phyloP scores from a whole-genome alignment of 2,329 filamentous ascomycete species.

The Trichoderma sp. region DNA sequence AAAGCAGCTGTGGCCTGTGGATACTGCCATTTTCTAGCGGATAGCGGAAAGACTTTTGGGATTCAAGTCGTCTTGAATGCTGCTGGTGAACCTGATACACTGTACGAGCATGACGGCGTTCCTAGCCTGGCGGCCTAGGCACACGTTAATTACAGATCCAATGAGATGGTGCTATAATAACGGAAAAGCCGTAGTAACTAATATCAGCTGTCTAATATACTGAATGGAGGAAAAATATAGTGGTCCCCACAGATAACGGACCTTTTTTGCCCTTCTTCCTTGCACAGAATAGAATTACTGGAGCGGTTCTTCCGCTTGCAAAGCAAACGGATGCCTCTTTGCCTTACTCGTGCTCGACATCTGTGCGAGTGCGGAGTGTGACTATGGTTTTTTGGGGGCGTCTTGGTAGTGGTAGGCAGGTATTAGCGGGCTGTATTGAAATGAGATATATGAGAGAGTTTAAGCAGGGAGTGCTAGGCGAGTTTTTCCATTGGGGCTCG shows the following conservation, averaged over 20 bases:
- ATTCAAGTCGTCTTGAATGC: not conserved
- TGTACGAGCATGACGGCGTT: not conserved
- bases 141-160: not conserved
- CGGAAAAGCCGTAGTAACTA: not conserved
- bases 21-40: not conserved
- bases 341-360: not conserved
- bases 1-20: not conserved
- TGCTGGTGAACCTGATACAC: not conserved
- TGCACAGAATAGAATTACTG: not conserved
- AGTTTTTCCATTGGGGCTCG: not conserved
- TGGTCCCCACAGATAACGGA: constrained; percentile 4
- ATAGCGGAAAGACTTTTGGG: not conserved
- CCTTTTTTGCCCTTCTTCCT: not conserved
- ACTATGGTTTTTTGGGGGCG: not conserved
- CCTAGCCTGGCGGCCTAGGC: not conserved
- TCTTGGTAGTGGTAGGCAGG: not conserved
- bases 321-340: not conserved
- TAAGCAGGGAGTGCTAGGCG: constrained; percentile 1
- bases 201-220: not conserved
- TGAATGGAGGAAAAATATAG: not conserved
- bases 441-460: constrained; percentile 12
- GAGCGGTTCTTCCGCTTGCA: not conserved
- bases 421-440: not conserved
- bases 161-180: not conserved
- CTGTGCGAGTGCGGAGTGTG: not conserved